These are phyloP conservation scores for Cryptosporidium canis DNA, from an alignment of 169 alveolate genomes.

Conservation along the genomic window DNA sequence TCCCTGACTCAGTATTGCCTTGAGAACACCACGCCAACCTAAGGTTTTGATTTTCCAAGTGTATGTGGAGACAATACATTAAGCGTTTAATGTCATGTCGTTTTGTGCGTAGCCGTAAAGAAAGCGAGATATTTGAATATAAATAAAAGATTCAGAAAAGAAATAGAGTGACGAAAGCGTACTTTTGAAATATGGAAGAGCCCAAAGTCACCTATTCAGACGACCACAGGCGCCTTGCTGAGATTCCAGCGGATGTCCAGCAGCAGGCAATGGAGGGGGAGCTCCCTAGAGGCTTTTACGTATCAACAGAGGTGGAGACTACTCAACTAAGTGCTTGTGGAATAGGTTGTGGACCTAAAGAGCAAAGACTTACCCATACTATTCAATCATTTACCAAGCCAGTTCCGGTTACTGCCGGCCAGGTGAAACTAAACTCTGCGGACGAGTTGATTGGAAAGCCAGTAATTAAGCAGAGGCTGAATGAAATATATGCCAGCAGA, in stretches of 20 bases:
- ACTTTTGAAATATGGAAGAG: constrained; percentile 16
- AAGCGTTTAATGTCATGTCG: constrained; percentile 54
- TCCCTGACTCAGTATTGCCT: too few species aligned
- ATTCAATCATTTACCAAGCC: constrained; percentile 50
- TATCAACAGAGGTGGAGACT: constrained; percentile 43
- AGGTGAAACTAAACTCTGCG: constrained; percentile 52
- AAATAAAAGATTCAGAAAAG: not conserved
- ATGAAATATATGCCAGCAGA: constrained; percentile 4
- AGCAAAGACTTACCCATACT: constrained; percentile 58
- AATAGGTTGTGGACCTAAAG: constrained; percentile 21
- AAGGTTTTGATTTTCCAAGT: too few species aligned
- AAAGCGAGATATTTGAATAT: not conserved
- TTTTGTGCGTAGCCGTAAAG: constrained; percentile 44
- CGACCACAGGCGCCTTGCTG: not conserved
- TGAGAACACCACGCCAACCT: too few species aligned
- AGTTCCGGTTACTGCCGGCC: constrained; percentile 40
- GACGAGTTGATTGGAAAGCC: constrained; percentile 68
- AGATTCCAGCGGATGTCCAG: not conserved
- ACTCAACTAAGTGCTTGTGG: constrained; percentile 38
- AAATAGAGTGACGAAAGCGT: not conserved
- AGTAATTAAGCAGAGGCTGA: constrained; percentile 51
- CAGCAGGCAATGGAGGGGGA: constrained; percentile 32
- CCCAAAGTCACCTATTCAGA: constrained; percentile 25
- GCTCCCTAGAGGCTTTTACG: constrained; percentile 51
- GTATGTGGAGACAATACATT: constrained; percentile 2